Evolutionary conservation across 768 basidiomycete species (phyloP).

Genomic region (Pleurotus pulmonarius): DNA sequence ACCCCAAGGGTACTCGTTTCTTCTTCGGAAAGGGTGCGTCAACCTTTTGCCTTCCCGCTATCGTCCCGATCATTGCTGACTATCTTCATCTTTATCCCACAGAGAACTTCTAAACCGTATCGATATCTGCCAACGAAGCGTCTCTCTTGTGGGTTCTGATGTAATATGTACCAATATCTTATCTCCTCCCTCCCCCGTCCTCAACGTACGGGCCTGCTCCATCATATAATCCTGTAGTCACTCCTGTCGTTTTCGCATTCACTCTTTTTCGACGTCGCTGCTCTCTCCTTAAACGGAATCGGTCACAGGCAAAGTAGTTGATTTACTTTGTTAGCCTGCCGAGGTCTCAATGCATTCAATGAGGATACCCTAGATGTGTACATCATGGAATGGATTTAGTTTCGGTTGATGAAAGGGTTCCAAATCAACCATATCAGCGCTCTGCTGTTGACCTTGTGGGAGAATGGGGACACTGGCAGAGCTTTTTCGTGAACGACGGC

Average conservation of each 20-base stretch:
- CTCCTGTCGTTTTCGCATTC: not conserved
- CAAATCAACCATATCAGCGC: too few species aligned
- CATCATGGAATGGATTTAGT: too few species aligned
- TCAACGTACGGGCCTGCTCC: conserved; percentile 1
- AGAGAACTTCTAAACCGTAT: conserved; percentile 32
- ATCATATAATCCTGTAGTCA: conserved; percentile 1
- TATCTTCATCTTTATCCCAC: not conserved
- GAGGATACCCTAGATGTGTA: too few species aligned
- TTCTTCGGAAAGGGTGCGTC: conserved; percentile 84
- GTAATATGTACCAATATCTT: conserved; percentile 4
- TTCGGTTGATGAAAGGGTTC: too few species aligned
- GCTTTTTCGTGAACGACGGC: too few species aligned
- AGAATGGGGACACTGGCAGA: too few species aligned
- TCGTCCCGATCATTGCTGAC: too few species aligned
- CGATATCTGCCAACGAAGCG: not conserved
- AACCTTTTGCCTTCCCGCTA: not conserved
- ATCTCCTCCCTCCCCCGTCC: not conserved
- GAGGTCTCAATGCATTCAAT: not conserved
- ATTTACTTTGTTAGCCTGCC: not conserved
- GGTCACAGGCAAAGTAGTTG: not conserved
- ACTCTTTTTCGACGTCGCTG: not conserved
- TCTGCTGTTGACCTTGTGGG: too few species aligned
- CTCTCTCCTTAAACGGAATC: not conserved
- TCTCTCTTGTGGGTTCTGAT: not conserved
- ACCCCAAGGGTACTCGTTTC: conserved; percentile 75